These are phyloP conservation scores for Thelonectria discophora DNA, from an alignment of 2,329 filamentous ascomycete genomes.

Conservation along the genomic window DNA sequence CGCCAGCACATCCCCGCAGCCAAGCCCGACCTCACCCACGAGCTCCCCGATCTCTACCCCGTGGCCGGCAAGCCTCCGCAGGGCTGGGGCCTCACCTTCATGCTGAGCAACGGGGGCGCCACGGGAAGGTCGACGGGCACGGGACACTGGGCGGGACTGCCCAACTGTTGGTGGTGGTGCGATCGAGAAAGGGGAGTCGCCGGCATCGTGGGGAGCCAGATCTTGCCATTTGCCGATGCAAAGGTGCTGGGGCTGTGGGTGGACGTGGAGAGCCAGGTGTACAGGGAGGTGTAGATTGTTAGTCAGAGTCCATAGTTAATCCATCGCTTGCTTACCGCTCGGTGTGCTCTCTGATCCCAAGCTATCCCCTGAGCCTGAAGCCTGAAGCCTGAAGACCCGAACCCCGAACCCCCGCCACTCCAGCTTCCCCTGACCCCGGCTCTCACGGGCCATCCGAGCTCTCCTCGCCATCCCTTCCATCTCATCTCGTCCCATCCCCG, in stretches of 20 bases:
- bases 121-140: slow-evolving; percentile 63
- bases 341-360: too few species aligned
- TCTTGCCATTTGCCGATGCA: slow-evolving; percentile 59
- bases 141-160: slow-evolving; percentile 65
- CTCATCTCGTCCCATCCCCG: too few species aligned
- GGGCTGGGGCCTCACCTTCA: slow-evolving; percentile 71
- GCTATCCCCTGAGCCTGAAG: too few species aligned
- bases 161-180: slow-evolving; percentile 71
- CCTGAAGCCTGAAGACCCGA: too few species aligned
- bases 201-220: slow-evolving; percentile 60
- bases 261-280: slow-evolving; percentile 50
- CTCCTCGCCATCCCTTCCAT: too few species aligned
- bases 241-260: slow-evolving; percentile 54
- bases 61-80: slow-evolving; percentile 59
- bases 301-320: too few species aligned
- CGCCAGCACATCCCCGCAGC: slow-evolving; percentile 54
- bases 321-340: too few species aligned
- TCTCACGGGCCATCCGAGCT: too few species aligned
- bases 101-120: slow-evolving; percentile 57
- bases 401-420: too few species aligned
- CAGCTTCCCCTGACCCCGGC: too few species aligned
- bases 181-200: slow-evolving; percentile 68
- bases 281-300: slow-evolving; percentile 33
- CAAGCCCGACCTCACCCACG: slow-evolving; percentile 59
- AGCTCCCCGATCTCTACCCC: slow-evolving; percentile 60